A percentile compares a stretch with the other conserved stretches of the same genome.
These are phyloP conservation scores for Athelia sp. DNA, from an alignment of 1,284 basidiomycete species.

Conservation along the genomic window DNA sequence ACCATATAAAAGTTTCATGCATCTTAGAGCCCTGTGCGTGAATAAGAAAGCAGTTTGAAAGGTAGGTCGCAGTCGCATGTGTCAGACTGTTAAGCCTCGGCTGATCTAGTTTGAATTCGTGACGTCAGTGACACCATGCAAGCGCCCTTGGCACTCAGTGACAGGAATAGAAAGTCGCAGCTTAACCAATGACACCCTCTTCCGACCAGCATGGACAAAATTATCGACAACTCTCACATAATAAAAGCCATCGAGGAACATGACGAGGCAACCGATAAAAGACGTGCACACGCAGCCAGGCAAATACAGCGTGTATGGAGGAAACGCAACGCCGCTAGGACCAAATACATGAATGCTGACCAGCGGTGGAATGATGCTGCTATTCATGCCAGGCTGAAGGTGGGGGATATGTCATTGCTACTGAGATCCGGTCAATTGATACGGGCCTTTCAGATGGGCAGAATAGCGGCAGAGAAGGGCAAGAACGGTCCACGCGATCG, in stretches of 20 bases:
- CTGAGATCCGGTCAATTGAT: neutral
- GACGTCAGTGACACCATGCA: too few species aligned
- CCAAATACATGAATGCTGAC: conserved; percentile 27
- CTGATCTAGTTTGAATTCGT: too few species aligned
- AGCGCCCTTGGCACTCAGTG: too few species aligned
- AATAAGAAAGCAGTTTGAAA: too few species aligned
- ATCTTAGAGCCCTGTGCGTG: too few species aligned
- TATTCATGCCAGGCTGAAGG: conserved; percentile 34
- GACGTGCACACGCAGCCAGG: conserved; percentile 19
- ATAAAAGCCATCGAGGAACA: neutral
- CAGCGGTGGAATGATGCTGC: conserved; percentile 41
- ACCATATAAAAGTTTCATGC: too few species aligned
- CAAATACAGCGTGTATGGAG: conserved; percentile 29
- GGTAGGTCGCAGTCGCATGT: too few species aligned
- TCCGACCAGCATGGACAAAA: neutral
- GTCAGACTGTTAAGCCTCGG: too few species aligned
- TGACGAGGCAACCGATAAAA: neutral
- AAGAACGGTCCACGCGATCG: conserved; percentile 38
- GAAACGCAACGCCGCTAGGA: conserved; percentile 15
- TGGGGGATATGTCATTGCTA: conserved; percentile 16
- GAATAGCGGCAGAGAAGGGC: conserved; percentile 35
- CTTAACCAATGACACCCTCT: neutral
- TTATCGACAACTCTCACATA: neutral
- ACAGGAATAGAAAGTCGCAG: too few species aligned
- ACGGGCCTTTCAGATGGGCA: conserved; percentile 26